Evolutionary conservation across 805 yeast species (phyloP).

Genomic region (Saccharomycopsis microspora): DNA sequence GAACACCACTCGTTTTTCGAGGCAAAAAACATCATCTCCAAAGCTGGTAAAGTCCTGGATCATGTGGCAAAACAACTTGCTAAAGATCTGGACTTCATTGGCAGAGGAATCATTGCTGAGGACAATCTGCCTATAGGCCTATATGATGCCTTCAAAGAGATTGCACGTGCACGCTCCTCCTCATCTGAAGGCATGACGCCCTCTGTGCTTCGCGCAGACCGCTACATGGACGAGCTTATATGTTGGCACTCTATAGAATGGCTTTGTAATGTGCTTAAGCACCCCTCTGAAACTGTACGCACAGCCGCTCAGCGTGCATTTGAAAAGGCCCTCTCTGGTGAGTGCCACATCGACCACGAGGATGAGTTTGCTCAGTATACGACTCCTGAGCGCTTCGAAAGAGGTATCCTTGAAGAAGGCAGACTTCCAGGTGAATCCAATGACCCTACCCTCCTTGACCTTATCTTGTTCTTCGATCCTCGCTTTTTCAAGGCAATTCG

Average conservation of each 20-base stretch:
- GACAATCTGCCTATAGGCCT: background rate
- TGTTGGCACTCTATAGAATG: conserved; percentile 7
- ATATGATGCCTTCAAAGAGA: conserved; percentile 1
- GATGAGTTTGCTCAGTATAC: background rate
- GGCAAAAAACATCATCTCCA: conserved; percentile 36
- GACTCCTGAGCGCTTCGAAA: background rate
- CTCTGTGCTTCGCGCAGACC: conserved; percentile 1
- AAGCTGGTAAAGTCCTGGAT: conserved; percentile 2
- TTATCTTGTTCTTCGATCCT: conserved; percentile 44
- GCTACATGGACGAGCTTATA: conserved; percentile 9
- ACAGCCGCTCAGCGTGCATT: conserved; percentile 2
- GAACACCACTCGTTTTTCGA: conserved; percentile 54
- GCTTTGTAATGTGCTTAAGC: conserved; percentile 5
- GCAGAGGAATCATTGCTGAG: conserved; percentile 33
- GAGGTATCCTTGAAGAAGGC: background rate
- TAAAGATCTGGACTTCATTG: conserved; percentile 34
- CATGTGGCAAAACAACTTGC: conserved; percentile 28
- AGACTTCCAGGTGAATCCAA: background rate
- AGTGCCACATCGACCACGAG: background rate
- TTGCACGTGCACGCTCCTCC: background rate
- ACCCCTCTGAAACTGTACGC: conserved; percentile 3
- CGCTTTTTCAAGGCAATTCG: conserved; percentile 46
- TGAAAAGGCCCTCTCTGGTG: background rate
- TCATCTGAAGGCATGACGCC: background rate
- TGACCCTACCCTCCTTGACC: conserved; percentile 20